phyloP scores from a whole-genome alignment of 768 basidiomycete genomes.

The Agaricus blazei region DNA sequence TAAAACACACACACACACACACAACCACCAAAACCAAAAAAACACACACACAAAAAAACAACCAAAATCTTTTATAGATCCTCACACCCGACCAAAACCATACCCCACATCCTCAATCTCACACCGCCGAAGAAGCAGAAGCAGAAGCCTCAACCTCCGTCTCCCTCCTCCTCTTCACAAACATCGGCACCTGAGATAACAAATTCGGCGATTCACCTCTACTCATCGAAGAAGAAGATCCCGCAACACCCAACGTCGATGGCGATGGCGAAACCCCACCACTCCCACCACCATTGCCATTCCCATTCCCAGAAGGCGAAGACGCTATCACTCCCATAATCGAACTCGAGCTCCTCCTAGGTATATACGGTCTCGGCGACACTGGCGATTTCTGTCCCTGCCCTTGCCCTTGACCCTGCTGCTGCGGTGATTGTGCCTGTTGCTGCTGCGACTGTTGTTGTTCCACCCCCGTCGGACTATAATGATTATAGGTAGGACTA shows the following conservation, averaged over 20 bases:
- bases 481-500: not conserved
- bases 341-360: constrained; percentile 39
- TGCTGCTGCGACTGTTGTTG: too few relatives aligned
- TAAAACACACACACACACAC: too few relatives aligned
- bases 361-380: constrained; percentile 54
- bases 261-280: not conserved
- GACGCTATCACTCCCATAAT: constrained; percentile 37
- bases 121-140: too few relatives aligned
- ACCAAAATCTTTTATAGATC: too few relatives aligned
- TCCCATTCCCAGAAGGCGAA: not conserved
- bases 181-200: constrained; percentile 8
- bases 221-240: too few relatives aligned
- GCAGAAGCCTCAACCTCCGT: not conserved
- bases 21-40: too few relatives aligned
- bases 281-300: not conserved
- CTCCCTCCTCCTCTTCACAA: constrained; percentile 1
- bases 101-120: too few relatives aligned
- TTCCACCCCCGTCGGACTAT: not conserved
- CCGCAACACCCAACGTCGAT: too few relatives aligned
- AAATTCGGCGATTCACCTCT: constrained; percentile 5
- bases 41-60: too few relatives aligned
- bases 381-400: constrained; percentile 36
- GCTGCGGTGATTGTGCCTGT: too few relatives aligned
- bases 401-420: not conserved
- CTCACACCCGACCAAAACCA: too few relatives aligned